These are phyloP conservation scores for Xylaria scruposa DNA, from an alignment of 495 filamentous ascomycete species.

Conservation along the genomic window DNA sequence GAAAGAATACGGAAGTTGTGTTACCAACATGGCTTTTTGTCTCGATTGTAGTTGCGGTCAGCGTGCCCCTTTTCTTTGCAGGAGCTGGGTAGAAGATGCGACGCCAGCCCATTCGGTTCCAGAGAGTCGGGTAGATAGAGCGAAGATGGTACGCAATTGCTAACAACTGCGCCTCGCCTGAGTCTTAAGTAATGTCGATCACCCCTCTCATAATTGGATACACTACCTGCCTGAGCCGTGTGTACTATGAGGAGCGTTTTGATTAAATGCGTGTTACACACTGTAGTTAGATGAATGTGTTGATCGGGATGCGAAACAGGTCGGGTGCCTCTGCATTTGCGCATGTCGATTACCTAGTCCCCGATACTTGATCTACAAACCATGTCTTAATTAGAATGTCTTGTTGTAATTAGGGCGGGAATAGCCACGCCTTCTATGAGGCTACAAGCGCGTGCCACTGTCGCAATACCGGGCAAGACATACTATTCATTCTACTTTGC, in stretches of 20 bases:
- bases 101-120: neutral
- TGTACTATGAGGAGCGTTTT: neutral
- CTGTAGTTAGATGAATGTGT: neutral
- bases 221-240: neutral
- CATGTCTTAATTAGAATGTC: neutral
- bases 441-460: neutral
- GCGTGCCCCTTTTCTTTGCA: neutral
- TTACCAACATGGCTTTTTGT: neutral
- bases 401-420: slow-evolving; percentile 10
- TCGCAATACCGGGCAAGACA: neutral
- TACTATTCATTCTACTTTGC: too few species aligned
- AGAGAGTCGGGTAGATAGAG: neutral
- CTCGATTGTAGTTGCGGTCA: neutral
- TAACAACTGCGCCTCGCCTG: slow-evolving; percentile 7
- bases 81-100: neutral
- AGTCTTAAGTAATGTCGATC: slow-evolving; percentile 14
- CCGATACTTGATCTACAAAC: neutral
- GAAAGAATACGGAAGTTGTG: neutral
- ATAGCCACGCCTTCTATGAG: neutral
- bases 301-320: slow-evolving; percentile 15
- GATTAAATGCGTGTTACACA: neutral
- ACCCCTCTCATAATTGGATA: neutral
- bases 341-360: neutral
- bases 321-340: neutral
- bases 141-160: neutral